Evolutionary conservation across 2,329 filamentous ascomycete species (phyloP), one percentile per base, ranked within the genome.

Genomic region (Colletotrichum zoysiae): DNA sequence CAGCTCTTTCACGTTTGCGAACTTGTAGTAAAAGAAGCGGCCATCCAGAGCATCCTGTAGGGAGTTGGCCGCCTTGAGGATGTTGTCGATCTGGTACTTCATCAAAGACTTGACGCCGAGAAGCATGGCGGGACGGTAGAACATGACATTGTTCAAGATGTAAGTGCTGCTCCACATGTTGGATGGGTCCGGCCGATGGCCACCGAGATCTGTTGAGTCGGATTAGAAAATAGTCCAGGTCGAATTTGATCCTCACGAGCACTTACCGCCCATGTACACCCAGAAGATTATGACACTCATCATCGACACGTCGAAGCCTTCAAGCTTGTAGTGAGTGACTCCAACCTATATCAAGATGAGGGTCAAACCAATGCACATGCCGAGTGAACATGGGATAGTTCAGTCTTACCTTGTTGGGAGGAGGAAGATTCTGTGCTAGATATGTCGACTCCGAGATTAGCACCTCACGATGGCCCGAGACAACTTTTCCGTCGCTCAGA

Each of bases 251-350:
- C 23, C 48, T 16, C n/a, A 38, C 40, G 20, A 18, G 4, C 23
- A 8, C 80, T 69, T 70, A 81, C 81, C 75, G 26, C 78, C 73
- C 6, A 79, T 81, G 65, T 83, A 83, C 62, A 82, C 77, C 79
- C 79, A 83, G 38, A 76, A 75, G 33, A 83, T 50, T 14, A 83
- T 64, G 14, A 75, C 73, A 18, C 67, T 51, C 23, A 73, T 50
- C 44, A 65, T 55, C 2, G 44, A 23, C 7, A 30, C 6, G 3
- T 51, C 18, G n/a, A 55, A 71, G 12, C 46, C 46, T 3, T 55
- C 33, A 30, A 74, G 50, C 33, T 46, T 30, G 20, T 40, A 5
- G 14, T 79, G 75, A 1, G 77, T 76, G 5, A 74, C 64, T 12
- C 78, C 78, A 50, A 79, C 75, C 81, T 83, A 14, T 53, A 26